Percentiles rank a stretch among this genome's conserved stretches.
phyloP scores from a whole-genome alignment of 2,329 filamentous ascomycete genomes.

The Aspergillus arachidicola region DNA sequence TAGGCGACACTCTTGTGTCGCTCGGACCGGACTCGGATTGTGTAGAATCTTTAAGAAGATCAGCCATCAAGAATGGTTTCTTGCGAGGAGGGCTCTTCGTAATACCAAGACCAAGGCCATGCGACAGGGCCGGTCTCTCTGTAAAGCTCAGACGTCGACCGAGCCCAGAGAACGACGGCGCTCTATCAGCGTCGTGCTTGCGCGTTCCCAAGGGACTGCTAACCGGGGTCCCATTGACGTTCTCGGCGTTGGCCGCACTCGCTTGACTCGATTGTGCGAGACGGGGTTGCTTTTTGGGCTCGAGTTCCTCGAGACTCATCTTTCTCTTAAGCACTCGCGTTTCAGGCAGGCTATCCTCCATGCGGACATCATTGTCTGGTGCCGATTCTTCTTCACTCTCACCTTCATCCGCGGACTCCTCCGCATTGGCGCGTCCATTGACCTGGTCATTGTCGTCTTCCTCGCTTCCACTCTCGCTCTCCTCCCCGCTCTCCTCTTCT shows the following conservation, averaged over 20 bases:
- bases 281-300: conserved; percentile 30
- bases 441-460: background rate
- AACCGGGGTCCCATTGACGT: conserved; percentile 9
- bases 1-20: conserved; percentile 1
- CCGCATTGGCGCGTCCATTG: background rate
- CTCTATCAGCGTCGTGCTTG: conserved; percentile 12
- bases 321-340: conserved; percentile 29
- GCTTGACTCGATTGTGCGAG: conserved; percentile 17
- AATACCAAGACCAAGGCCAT: conserved; percentile 31
- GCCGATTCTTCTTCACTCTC: conserved; percentile 4
- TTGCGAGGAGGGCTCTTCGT: conserved; percentile 30
- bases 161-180: conserved; percentile 25
- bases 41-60: conserved; percentile 15
- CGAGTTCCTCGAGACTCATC: conserved; percentile 21
- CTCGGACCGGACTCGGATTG: background rate
- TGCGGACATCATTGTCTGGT: conserved; percentile 21
- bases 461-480: background rate
- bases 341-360: conserved; percentile 15
- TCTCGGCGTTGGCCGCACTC: background rate
- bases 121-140: conserved; percentile 14
- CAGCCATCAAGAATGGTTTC: conserved; percentile 1
- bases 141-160: conserved; percentile 21
- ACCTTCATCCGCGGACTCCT: background rate
- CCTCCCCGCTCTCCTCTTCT: conserved; percentile 1
- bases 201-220: conserved; percentile 19